Conservation (phyloP, 805 yeast genomes). For the Pichia thaimueangensis region DNA sequence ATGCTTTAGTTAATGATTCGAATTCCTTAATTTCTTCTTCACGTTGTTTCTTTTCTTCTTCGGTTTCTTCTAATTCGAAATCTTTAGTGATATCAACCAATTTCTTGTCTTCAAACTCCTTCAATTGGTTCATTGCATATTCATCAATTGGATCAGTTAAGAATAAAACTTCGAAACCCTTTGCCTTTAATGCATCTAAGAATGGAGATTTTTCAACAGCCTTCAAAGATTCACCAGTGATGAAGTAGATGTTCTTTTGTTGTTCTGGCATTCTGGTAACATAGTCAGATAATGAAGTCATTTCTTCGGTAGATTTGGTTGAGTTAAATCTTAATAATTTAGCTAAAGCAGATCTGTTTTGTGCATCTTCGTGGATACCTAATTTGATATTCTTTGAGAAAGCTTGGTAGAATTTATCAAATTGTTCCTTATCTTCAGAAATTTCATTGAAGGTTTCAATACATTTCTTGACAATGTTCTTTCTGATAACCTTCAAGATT, state of each 20-base stretch:
- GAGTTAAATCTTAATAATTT: constrained; percentile 96
- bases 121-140: constrained; percentile 98
- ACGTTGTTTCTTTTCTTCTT: constrained; percentile 92
- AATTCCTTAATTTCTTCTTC: constrained; percentile 89
- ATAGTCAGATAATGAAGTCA: constrained; percentile 92
- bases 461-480: constrained; percentile 97
- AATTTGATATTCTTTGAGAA: constrained; percentile 97
- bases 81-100: constrained; percentile 98
- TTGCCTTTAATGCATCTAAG: constrained; percentile 97
- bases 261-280: constrained; percentile 99
- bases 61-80: constrained; percentile 97
- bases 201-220: constrained; percentile 99
- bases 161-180: constrained; percentile 96
- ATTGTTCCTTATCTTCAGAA: constrained; percentile 98
- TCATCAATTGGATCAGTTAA: constrained; percentile 99
- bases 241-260: constrained; percentile 98
- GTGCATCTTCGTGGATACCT: constrained; percentile 98
- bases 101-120: constrained; percentile 99
- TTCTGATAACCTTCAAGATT: constrained; percentile 98
- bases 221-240: constrained; percentile 97
- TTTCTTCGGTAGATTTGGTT: constrained; percentile 90
- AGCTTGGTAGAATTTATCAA: constrained; percentile 96
- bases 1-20: constrained; percentile 90
- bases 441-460: constrained; percentile 98
- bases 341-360: constrained; percentile 93